Base-by-base conservation (phyloP, 2,329 filamentous ascomycete genomes). In the Simplicillium aogashimaense region DNA sequence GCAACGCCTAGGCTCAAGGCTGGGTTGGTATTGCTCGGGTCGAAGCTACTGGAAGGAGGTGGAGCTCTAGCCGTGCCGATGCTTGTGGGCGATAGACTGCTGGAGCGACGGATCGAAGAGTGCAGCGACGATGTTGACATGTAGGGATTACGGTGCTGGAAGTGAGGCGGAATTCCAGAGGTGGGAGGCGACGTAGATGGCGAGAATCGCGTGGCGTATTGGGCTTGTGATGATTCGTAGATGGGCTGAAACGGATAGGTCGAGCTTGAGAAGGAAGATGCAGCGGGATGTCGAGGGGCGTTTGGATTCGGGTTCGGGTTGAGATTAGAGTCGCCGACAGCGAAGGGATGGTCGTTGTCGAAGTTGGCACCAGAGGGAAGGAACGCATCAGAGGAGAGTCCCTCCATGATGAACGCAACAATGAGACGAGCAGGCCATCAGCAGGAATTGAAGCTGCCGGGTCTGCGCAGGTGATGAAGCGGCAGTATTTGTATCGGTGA, bases 351-450 rank as follows among this genome's bases (percentile, higher is more conserved):
- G 32, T 57, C 56, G 48, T 51, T 53, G 36, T 65, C 62, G 44
- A 55, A 49, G 38, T 54, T 32, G 30, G 30, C 57, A 45, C 60
- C 60, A 36, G 58, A 58, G 10, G 65, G 62, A 49, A 65, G 53
- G 51, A 67, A 67, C 20, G 65, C 62, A 46, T 69, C 63, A 43
- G 61, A 55, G 29, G 60, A 57, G 29, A 65, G 43, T 45, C 59
- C 66, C 45, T 59, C 57, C 64, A 69, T 68, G 18, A 20, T 40
- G 37, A 34, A 5, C 9, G 20, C 20, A 25, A 25, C 20, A 25
- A 9, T 25, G 20, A 25, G 20, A 25, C 6, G 20, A 6, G 9
- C 20, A 25, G 20, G 6, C 5, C 20, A 25, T 25, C 20, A 25
- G 20, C 20, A 9, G 20, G 20, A 25, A 9, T 9, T 25, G 20